Percentiles rank a stretch among this genome's conserved stretches.
Evolutionary conservation across 2,329 filamentous ascomycete genomes (phyloP).

Genomic region (Penicillium sp.): DNA sequence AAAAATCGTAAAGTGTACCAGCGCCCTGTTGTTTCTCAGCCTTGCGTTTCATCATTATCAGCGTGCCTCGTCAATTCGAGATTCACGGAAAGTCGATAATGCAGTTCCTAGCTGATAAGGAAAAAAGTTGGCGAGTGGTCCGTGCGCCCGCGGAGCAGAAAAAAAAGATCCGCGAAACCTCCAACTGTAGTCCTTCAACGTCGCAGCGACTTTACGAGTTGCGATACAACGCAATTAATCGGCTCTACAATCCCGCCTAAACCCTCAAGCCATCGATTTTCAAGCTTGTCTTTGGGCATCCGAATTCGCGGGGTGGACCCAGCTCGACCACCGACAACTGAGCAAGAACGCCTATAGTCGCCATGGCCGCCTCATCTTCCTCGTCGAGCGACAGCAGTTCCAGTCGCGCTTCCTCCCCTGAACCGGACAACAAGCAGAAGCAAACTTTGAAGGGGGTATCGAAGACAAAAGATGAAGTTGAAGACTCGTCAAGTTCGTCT

Average conservation of each 20-base stretch:
- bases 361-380: constrained; percentile 21
- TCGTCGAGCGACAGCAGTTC: constrained; percentile 28
- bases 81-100: constrained; percentile 19
- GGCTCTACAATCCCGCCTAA: neutral
- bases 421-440: constrained; percentile 23
- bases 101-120: constrained; percentile 23
- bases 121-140: constrained; percentile 36
- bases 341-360: constrained; percentile 2
- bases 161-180: constrained; percentile 32
- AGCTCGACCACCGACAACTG: neutral
- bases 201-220: constrained; percentile 7
- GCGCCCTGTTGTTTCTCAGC: constrained; percentile 37
- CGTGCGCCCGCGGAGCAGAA: constrained; percentile 42
- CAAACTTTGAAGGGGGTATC: constrained; percentile 20
- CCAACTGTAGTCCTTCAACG: constrained; percentile 12
- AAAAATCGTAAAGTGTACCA: constrained; percentile 23
- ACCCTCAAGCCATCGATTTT: neutral
- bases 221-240: constrained; percentile 6
- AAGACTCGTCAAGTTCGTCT: constrained; percentile 20
- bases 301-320: neutral
- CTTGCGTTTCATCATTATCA: constrained; percentile 37
- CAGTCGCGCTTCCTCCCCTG: constrained; percentile 29
- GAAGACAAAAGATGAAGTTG: constrained; percentile 19
- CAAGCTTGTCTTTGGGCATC: neutral
- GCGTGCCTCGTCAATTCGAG: neutral